phyloP scores from a whole-genome alignment of 2,329 filamentous ascomycete genomes.

The Dactylella cylindrospora region DNA sequence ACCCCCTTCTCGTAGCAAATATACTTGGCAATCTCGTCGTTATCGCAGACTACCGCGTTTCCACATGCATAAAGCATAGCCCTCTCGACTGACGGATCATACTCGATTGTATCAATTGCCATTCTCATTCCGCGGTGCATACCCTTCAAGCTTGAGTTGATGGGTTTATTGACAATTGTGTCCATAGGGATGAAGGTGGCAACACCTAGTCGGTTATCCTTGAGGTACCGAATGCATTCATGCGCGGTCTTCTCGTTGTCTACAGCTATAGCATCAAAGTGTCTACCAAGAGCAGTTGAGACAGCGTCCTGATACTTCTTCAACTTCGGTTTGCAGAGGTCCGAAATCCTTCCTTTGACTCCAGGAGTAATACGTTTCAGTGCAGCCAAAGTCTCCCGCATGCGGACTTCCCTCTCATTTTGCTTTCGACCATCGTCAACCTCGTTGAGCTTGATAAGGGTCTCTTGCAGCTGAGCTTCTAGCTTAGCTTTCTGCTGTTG shows the following conservation, averaged over 20 bases:
- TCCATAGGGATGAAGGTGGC: constrained; percentile 96
- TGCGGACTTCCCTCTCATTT: constrained; percentile 74
- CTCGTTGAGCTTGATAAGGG: constrained; percentile 76
- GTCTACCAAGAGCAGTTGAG: constrained; percentile 83
- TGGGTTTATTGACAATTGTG: constrained; percentile 91
- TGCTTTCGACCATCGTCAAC: constrained; percentile 83
- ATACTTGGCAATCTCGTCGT: constrained; percentile 78
- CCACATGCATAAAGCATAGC: constrained; percentile 95
- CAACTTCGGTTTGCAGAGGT: constrained; percentile 92
- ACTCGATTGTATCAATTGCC: constrained; percentile 95
- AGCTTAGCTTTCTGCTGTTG: constrained; percentile 82
- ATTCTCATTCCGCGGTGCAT: constrained; percentile 79
- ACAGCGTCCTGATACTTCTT: constrained; percentile 95
- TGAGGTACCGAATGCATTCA: constrained; percentile 91
- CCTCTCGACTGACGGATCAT: constrained; percentile 81
- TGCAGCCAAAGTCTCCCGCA: constrained; percentile 79
- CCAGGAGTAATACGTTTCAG: constrained; percentile 90
- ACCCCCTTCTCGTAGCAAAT: constrained; percentile 83
- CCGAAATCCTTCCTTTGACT: constrained; percentile 84
- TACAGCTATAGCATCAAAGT: constrained; percentile 92
- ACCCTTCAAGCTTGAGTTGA: constrained; percentile 87
- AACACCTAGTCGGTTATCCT: constrained; percentile 80
- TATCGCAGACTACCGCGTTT: constrained; percentile 91
- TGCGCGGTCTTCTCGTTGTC: constrained; percentile 92
- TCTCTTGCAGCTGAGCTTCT: constrained; percentile 85